Evolutionary conservation across 371 early-diverging fungal genomes (phyloP), one percentile per base, ranked within the genome.

Genomic region (Coemansia sp.): DNA sequence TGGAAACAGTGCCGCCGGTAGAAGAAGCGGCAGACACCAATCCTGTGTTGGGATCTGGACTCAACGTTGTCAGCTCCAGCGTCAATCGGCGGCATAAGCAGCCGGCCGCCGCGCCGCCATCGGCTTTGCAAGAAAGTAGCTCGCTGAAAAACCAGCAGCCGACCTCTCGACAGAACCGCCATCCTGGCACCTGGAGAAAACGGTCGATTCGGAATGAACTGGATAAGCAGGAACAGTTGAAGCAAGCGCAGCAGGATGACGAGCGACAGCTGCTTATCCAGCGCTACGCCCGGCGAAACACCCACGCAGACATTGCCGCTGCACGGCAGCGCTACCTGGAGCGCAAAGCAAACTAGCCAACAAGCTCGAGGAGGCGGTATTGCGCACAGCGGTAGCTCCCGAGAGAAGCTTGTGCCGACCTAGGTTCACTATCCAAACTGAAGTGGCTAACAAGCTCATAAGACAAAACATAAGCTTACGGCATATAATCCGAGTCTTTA

Each of bases 171-270:
- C 38, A 31, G 12, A 29, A 10, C n/a, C 16, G 14, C 39, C n/a
- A 43, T 12, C 11, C 5, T 24, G 31, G 0, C 12, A 4, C 1
- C 11, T 43, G 4, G 40, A 38, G 16, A 34, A 9, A 4, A 24
- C 50, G 49, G 50, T 57, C 37, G 43, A 42, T 58, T 16, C 54
- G 57, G 38, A 75, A 70, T 34, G 80, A 83, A 54, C 62, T 82
- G 37, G 69, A 81, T n/a, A 66, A 80, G 50, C 77, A 81, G 36
- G 75, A 82, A 7, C 80, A 69, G 44, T 44, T 62, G 31, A 77
- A 81, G 67, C 78, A 78, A n/a, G 81, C 85, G 47, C 83, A 68
- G 16, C 82, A 84, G 46, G 82, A 84, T 32, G 67, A 68, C 24
- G 82, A 86, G 55, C 82, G 83, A 48, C 78, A 80, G 44, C 81